A percentile compares a stretch with the other conserved stretches of the same genome.
Evolutionary conservation across 352 stramenopile species (phyloP).

Genomic region (Thalassiosira gravida): DNA sequence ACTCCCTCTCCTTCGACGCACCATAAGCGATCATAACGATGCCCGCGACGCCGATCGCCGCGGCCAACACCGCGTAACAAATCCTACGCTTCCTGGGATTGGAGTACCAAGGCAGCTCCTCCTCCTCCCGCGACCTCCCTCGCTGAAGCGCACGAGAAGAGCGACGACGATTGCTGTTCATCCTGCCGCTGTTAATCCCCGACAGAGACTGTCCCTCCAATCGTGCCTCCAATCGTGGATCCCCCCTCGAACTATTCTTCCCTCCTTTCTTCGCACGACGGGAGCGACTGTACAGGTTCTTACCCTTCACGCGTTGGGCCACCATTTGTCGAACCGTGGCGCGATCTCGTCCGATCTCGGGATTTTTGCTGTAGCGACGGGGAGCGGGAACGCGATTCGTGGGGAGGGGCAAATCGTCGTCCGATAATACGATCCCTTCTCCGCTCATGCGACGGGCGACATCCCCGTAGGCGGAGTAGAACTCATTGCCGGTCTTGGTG

Average conservation of each 20-base stretch:
- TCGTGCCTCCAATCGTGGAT: background rate
- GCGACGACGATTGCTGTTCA: background rate
- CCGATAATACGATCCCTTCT: no score
- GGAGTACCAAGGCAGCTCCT: conserved; percentile 13
- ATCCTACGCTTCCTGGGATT: conserved; percentile 13
- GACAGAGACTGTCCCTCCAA: background rate
- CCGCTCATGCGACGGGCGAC: no score
- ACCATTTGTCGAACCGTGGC: conserved; percentile 8
- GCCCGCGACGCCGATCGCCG: conserved; percentile 15
- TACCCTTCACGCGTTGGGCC: background rate
- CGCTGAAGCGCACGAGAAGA: no score
- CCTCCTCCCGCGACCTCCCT: no score
- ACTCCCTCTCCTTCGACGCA: conserved; percentile 26
- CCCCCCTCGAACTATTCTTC: background rate
- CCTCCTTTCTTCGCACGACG: background rate
- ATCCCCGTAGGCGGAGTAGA: no score
- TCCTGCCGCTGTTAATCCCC: background rate
- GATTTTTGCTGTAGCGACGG: background rate
- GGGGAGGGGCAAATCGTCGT: no score
- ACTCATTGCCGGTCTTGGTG: no score
- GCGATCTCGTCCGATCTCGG: conserved; percentile 9
- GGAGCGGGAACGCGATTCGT: background rate
- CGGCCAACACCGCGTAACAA: conserved; percentile 13
- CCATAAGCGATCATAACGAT: conserved; percentile 17
- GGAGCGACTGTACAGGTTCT: background rate